Conservation (phyloP, 129 eudicot genomes). For the Kitagawia praeruptora region DNA sequence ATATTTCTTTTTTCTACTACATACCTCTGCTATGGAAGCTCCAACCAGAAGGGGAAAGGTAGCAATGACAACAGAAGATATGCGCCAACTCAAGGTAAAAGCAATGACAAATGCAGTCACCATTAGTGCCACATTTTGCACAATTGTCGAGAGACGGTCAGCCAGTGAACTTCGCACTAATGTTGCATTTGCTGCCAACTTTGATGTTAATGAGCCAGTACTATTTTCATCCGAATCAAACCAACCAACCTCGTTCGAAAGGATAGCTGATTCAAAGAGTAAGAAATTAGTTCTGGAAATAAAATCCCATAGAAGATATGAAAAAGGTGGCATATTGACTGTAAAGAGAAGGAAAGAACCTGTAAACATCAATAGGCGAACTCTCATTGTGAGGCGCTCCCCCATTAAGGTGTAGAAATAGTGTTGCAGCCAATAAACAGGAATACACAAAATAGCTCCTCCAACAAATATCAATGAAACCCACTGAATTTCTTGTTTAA, state of each 20-base stretch:
- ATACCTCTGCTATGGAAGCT: constrained; percentile 68
- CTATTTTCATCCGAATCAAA: constrained; percentile 67
- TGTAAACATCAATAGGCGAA: constrained; percentile 74
- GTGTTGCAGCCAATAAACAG: constrained; percentile 72
- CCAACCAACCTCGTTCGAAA: constrained; percentile 74
- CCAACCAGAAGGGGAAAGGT: constrained; percentile 68
- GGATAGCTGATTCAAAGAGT: constrained; percentile 42
- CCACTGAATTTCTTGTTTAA: constrained; percentile 42
- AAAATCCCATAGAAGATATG: background rate
- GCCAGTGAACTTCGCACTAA: constrained; percentile 74
- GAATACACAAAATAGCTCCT: constrained; percentile 46
- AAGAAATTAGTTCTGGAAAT: background rate
- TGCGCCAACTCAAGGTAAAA: constrained; percentile 68
- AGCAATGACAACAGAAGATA: constrained; percentile 56
- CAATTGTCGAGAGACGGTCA: constrained; percentile 64
- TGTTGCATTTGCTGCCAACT: constrained; percentile 82
- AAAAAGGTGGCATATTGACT: background rate
- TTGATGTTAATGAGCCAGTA: constrained; percentile 62
- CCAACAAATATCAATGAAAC: constrained; percentile 53
- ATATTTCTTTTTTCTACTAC: background rate
- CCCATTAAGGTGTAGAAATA: constrained; percentile 77
- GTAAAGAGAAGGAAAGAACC: constrained; percentile 30
- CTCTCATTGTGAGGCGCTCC: constrained; percentile 72
- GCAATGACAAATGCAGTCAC: constrained; percentile 66
- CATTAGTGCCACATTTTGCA: constrained; percentile 59